A percentile compares a stretch with the other conserved stretches of the same genome.
These are phyloP conservation scores for Imleria badia DNA, from an alignment of 768 basidiomycete genomes.

Conservation along the genomic window DNA sequence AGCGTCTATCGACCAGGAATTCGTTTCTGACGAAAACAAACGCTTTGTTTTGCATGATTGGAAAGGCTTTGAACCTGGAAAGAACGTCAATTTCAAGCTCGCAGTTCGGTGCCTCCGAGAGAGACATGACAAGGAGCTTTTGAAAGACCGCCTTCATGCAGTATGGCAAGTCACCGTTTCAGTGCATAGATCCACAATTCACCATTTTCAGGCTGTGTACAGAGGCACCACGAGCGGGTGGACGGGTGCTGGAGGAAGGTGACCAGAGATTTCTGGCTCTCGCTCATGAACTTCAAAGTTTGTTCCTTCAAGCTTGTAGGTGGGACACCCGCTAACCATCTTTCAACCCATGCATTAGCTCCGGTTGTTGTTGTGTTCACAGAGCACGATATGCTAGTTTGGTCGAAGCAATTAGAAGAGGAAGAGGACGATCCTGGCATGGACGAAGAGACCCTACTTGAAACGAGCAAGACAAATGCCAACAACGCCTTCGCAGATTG, in stretches of 20 bases:
- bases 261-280: slow-evolving; percentile 1
- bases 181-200: neutral
- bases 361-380: slow-evolving; percentile 8
- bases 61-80: slow-evolving; percentile 5
- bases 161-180: neutral
- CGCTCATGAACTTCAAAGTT: slow-evolving; percentile 1
- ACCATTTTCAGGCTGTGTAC: slow-evolving; percentile 2
- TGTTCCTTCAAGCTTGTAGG: neutral
- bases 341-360: neutral
- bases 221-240: slow-evolving; percentile 7
- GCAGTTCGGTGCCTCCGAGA: neutral
- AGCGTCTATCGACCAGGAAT: slow-evolving; percentile 3
- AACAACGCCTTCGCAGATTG: neutral
- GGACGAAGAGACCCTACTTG: neutral
- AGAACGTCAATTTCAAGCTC: neutral
- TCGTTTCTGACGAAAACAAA: slow-evolving; percentile 5
- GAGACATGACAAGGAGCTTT: neutral
- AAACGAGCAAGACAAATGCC: neutral
- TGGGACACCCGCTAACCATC: too few relatives aligned
- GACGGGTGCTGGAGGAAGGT: slow-evolving; percentile 5
- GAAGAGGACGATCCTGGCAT: neutral
- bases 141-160: slow-evolving; percentile 4
- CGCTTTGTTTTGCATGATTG: slow-evolving; percentile 4
- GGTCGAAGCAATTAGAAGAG: neutral
- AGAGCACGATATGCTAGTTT: slow-evolving; percentile 2